Base-by-base conservation (phyloP, 139 green algal species). In the Nannochloris sp. region DNA sequence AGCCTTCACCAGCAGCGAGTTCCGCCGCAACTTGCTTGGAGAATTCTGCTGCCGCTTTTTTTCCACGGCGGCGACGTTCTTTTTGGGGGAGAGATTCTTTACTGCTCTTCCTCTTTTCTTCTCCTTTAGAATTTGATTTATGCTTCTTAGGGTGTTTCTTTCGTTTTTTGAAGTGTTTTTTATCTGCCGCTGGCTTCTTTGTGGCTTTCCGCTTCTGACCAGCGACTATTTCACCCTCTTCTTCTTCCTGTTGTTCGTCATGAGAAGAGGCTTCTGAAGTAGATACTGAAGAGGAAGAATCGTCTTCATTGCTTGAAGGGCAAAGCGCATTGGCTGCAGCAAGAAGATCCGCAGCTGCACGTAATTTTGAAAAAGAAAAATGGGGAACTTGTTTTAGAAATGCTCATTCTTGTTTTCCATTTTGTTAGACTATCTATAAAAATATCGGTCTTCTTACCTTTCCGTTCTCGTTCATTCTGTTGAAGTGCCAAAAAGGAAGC, bases 101-200 rank as follows among this genome's bases (percentile, higher is more conserved):
- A 39, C 55, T 33, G 54, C 36, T 29, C 23, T 47, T 23, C 30
- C 51, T 19, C 48, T 23, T 38, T 54, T 71, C 19, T 38, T 39
- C 14, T 65, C 53, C 38, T 72, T 67, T 2, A 14, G 36, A 2
- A n/a, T n/a, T n/a, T n/a, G n/a, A 44, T 19, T 34, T 46, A 4
- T 38, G 38, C 32, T 66, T 70, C 37, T 75, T 51, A 4, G 29
- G 30, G 13, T 32, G 57, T 12, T 54, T 37, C 47, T 54, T 37
- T 54, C 47, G 36, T 31, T 56, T 35, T 35, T 2, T 19, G 27
- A 2, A 31, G 64, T 35, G 35, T n/a, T 4, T 56, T 53, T 44
- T 64, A 48, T 31, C 38, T 64, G 48, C 34, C 36, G n/a, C 46
- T n/a, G 29, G 35, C 29, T 5, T 31, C 58, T 1, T 27, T 32